Conservation (phyloP, 306 rosid genomes). For the Erythrophleum fordii region DNA sequence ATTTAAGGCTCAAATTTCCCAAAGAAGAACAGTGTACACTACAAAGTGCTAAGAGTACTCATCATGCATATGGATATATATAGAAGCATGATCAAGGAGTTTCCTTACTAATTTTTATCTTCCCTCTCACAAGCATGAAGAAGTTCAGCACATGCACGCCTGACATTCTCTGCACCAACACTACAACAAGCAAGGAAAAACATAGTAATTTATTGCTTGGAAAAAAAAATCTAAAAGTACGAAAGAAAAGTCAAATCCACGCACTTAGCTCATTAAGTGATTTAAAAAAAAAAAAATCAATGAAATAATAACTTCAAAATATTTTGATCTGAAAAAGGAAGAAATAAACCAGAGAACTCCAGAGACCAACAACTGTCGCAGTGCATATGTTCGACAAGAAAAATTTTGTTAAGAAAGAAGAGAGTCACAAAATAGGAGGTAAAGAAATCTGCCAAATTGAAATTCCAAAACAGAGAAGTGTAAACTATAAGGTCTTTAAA, state of each 20-base stretch:
- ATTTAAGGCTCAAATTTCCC: background rate
- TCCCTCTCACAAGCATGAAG: slow-evolving; percentile 20
- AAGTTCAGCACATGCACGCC: slow-evolving; percentile 36
- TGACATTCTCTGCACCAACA: slow-evolving; percentile 37
- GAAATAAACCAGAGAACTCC: background rate
- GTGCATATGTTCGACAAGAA: background rate
- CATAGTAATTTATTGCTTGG: background rate
- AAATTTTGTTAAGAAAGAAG: no score
- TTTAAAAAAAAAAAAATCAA: background rate
- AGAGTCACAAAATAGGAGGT: background rate
- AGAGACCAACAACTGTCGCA: background rate
- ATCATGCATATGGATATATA: background rate
- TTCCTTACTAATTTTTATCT: slow-evolving; percentile 38
- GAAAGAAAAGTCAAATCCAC: background rate
- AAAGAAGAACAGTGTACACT: background rate
- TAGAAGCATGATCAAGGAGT: background rate
- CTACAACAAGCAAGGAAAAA: slow-evolving; percentile 29
- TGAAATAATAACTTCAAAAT: background rate
- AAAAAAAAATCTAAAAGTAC: background rate
- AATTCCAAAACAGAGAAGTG: background rate
- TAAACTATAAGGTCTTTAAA: no score
- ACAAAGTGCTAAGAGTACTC: background rate
- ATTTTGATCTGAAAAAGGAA: background rate
- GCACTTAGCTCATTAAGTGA: background rate
- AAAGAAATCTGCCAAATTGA: background rate